Base-by-base conservation (phyloP, 2,329 filamentous ascomycete species). In the Teratosphaeria pseudoeucalypti region DNA sequence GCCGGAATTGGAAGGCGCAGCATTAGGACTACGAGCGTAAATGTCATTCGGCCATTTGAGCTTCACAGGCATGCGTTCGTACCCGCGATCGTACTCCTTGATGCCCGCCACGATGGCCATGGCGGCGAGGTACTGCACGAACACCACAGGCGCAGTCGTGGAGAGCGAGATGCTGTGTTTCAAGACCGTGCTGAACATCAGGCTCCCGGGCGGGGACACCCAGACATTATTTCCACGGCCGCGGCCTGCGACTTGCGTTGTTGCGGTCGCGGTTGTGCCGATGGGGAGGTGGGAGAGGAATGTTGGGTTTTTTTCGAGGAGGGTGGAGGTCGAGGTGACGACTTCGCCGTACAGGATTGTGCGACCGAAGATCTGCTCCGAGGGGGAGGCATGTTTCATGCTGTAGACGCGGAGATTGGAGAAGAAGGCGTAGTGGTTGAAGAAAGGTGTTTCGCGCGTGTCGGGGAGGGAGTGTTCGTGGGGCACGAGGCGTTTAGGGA, bases 11-110 rank as follows among this genome's bases (percentile, higher is more conserved):
- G 56, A 14, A 59, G 57, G 34, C 3, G 55, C 37, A 5, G 56
- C 23, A 43, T 54, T 23, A 0, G 73, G 73, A 55, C 72, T 70
- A 12, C 73, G 66, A 2, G 74, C 75, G 67, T 78, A 77, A 58
- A 99, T 89, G 70, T 99, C 94, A 68, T 99, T 99, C 11, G 94
- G 94, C 94, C 94, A 99, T 74, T 99, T 99, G 34, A 99, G 76
- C 71, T 89, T 91, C 49, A 99, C 81, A 0, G 89, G 89, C 4
- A 97, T 73, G 0, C 84, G 78, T 6, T 83, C 79, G 73, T 95
- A 97, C 7, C 86, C 89, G 19, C 60, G 59, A 55, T 87, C 90
- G 70, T 97, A 97, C 29, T 80, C 81, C 63, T 89, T 86, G 63
- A 97, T 86, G 0, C 90, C 92, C 62, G 89, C 83, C 2, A 95